Base-by-base conservation (phyloP, 2,329 filamentous ascomycete genomes). In the Calonectria hongkongensis region DNA sequence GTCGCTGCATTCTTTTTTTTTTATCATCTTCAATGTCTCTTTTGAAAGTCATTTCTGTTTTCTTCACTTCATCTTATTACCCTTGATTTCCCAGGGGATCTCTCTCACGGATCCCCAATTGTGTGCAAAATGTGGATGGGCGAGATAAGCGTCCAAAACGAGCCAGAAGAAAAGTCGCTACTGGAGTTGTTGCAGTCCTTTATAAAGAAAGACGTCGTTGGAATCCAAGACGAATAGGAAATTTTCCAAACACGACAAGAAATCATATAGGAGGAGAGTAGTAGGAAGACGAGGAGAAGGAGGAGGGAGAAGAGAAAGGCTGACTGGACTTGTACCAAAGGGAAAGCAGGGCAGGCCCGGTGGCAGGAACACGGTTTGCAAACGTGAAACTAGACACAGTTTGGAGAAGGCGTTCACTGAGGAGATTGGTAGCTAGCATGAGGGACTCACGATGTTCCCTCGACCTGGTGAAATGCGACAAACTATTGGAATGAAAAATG, bases 1-100 rank as follows among this genome's bases (percentile, higher is more conserved):
- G 74, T 73, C 78, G 78, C 77, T 77, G 78, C 76, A 80, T 79
- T 77, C 79, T 77, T 79, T 79, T 75, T 71, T 68, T 68, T 83
- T 78, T 63, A 77, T 36, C 72, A 71, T 79, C 66, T 79, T 70
- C 75, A 75, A 78, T 79, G 66, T 78, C 71, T 79, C 28, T 68
- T 43, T 68, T 68, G 21, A 68, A 50, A 81, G 77, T 75, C 73
- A 76, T 73, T 75, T 76, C 67, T 73, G 43, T 73, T 74, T 39
- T 72, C 72, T 79, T 78, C 64, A 62, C 58, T 78, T 79, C 74
- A 72, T 73, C 39, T 36, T 74, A 75, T 76, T 71, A 71, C 68
- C 48, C 66, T 62, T 71, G 62, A 67, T 66, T 58, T 62, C 56
- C 58, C 28, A 58, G 66, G 66, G 73, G 64, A 72, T 63, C 73